phyloP scores from a whole-genome alignment of 371 early-diverging fungal species.

The Vittaforma corneae region DNA sequence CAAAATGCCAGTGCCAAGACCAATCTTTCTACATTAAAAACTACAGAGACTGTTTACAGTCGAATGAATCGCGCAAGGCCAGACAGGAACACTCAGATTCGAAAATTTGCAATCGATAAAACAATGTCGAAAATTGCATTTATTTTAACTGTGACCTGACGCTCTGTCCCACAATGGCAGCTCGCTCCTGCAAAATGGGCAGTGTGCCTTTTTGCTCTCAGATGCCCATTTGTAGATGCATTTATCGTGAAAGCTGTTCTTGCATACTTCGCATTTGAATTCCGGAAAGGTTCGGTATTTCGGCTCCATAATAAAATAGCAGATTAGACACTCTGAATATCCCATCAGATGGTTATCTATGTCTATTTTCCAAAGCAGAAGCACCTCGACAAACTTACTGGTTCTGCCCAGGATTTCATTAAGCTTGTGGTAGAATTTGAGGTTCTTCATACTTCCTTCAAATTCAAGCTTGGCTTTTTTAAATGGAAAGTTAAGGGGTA shows the following conservation, averaged over 20 bases:
- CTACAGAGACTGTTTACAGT: too few relatives aligned
- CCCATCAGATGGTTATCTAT: constrained; percentile 44
- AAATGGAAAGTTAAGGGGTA: constrained; percentile 24
- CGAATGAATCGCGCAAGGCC: too few relatives aligned
- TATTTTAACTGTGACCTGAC: not conserved
- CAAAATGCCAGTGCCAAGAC: too few relatives aligned
- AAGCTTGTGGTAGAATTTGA: constrained; percentile 30
- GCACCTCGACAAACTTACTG: constrained; percentile 49
- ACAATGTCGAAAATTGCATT: too few relatives aligned
- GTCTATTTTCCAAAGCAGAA: constrained; percentile 49
- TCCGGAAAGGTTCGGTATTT: constrained; percentile 43
- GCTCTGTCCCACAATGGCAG: constrained; percentile 1
- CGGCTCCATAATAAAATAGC: constrained; percentile 53
- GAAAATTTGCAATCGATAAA: too few relatives aligned
- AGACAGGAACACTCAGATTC: too few relatives aligned
- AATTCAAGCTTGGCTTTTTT: constrained; percentile 16
- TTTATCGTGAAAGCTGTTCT: constrained; percentile 48
- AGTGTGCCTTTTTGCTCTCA: constrained; percentile 31
- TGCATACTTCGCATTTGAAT: constrained; percentile 42
- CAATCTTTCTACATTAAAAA: too few relatives aligned
- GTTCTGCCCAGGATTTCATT: constrained; percentile 38
- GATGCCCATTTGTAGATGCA: constrained; percentile 51
- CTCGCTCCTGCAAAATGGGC: constrained; percentile 50
- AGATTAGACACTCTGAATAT: constrained; percentile 54
- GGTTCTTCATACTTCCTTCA: constrained; percentile 16